phyloP scores from a whole-genome alignment of 1,284 basidiomycete species.

The Sporisorium reilianum region DNA sequence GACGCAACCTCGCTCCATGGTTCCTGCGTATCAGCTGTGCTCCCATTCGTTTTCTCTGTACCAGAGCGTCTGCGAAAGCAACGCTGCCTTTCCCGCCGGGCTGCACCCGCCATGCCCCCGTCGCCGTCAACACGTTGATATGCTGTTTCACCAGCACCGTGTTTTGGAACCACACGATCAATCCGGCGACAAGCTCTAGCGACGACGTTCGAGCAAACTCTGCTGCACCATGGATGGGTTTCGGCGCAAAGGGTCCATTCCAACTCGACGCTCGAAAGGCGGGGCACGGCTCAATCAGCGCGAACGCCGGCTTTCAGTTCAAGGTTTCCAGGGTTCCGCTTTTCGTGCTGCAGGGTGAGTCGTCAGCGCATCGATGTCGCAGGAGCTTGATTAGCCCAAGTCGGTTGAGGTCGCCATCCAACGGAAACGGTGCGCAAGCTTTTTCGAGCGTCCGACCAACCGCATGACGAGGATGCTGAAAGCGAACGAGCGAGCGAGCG shows the following conservation, averaged over 20 bases:
- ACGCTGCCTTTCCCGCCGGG: too few species aligned
- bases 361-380: neutral
- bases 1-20: neutral
- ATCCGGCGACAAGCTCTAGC: neutral
- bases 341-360: neutral
- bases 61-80: too few species aligned
- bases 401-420: neutral
- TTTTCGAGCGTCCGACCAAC: neutral
- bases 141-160: neutral
- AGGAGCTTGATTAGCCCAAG: neutral
- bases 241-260: neutral
- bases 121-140: slow-evolving; percentile 10
- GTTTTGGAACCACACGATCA: neutral
- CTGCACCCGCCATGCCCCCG: too few species aligned
- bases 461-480: slow-evolving; percentile 6
- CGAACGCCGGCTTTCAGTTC: neutral
- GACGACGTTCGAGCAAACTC: neutral
- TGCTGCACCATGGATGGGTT: neutral
- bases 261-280: neutral
- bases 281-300: neutral
- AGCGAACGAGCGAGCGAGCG: neutral
- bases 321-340: neutral
- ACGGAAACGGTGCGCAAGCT: neutral
- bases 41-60: too few species aligned
- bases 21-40: neutral